A percentile compares a stretch with the other conserved stretches of the same genome.
phyloP scores from a whole-genome alignment of 1,284 basidiomycete species.

The Rhodotorula sp. region DNA sequence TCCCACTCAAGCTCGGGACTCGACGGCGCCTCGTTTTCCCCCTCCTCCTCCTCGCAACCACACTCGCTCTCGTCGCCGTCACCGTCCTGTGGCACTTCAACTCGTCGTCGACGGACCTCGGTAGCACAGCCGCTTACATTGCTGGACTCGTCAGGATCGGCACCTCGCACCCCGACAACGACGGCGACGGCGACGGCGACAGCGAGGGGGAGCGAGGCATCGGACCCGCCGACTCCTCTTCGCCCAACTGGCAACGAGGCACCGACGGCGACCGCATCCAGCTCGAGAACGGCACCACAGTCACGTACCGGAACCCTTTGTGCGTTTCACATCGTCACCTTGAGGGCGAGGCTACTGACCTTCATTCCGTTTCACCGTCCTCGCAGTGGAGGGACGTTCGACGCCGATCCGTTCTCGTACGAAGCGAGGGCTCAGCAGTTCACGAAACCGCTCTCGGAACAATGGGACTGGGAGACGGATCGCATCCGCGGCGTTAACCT shows the following conservation, averaged over 20 bases:
- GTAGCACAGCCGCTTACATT: background rate
- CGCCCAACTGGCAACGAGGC: background rate
- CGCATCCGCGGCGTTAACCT: constrained; percentile 47
- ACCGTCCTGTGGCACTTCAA: background rate
- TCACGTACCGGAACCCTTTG: constrained; percentile 27
- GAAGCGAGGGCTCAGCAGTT: constrained; percentile 59
- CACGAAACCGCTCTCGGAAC: constrained; percentile 71
- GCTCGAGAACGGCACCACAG: constrained; percentile 5
- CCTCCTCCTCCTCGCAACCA: background rate
- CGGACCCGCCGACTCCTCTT: background rate
- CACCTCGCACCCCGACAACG: background rate
- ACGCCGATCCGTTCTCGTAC: constrained; percentile 1
- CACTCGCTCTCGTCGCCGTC: background rate
- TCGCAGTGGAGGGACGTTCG: constrained; percentile 19
- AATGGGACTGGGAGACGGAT: constrained; percentile 76
- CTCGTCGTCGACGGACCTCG: background rate
- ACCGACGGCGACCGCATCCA: constrained; percentile 18
- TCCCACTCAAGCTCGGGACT: background rate
- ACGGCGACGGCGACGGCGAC: background rate
- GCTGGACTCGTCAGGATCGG: no score
- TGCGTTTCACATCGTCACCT: constrained; percentile 2
- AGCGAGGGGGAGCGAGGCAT: background rate
- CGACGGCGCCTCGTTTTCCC: background rate
- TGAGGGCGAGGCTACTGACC: no score
- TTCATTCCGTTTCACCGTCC: no score